These are phyloP conservation scores for Phaseolus coccineus DNA, from an alignment of 331 rosid species.

Conservation along the genomic window DNA sequence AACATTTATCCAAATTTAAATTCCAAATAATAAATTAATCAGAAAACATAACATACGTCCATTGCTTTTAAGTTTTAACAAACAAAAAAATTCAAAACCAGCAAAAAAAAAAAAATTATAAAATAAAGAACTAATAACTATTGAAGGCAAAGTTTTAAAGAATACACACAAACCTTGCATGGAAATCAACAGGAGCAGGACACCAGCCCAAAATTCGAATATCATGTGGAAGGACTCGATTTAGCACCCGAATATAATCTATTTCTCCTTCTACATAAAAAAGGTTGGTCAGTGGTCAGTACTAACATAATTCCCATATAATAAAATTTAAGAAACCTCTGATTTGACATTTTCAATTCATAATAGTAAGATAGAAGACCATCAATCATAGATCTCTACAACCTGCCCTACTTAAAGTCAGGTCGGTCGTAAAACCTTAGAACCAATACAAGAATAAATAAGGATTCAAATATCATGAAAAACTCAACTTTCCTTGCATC, in stretches of 20 bases:
- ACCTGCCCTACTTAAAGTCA: background rate
- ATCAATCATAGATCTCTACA: background rate
- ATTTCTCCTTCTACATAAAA: conserved; percentile 72
- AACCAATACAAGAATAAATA: background rate
- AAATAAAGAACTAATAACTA: background rate
- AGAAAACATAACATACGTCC: background rate
- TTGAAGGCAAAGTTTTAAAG: conserved; percentile 23
- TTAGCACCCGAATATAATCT: conserved; percentile 90
- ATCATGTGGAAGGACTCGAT: conserved; percentile 86
- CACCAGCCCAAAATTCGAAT: conserved; percentile 92
- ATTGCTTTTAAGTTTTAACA: background rate
- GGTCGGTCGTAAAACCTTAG: background rate
- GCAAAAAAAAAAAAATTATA: background rate
- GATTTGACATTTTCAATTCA: background rate
- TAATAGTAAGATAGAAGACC: background rate
- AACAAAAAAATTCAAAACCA: background rate
- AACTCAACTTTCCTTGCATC: background rate
- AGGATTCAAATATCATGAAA: conserved; percentile 13
- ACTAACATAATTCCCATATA: background rate
- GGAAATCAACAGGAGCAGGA: conserved; percentile 80
- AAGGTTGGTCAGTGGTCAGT: background rate
- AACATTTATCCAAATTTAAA: background rate
- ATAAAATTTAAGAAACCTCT: background rate
- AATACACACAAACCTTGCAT: conserved; percentile 81
- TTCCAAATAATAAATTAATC: background rate